phyloP scores from a whole-genome alignment of 129 eudicot genomes.

The Tagetes patula region DNA sequence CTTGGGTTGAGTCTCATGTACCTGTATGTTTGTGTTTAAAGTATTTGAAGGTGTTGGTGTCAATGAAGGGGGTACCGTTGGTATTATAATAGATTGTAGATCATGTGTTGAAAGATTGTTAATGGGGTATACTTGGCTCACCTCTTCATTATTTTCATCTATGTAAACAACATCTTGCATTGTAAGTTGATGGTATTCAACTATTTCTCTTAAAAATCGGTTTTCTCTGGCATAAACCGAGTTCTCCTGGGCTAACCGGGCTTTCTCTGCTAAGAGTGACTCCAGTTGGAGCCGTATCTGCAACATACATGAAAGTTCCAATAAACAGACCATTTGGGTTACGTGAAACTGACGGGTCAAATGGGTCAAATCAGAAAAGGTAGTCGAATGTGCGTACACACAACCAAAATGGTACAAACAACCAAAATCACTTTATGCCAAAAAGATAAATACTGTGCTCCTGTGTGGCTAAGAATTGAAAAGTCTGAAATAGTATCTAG shows the following conservation, averaged over 20 bases:
- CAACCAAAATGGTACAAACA: not conserved
- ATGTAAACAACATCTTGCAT: constrained; percentile 94
- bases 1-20: constrained; percentile 16
- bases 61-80: constrained; percentile 29
- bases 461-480: constrained; percentile 3
- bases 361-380: not conserved
- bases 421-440: not conserved
- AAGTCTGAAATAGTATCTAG: not conserved
- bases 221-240: constrained; percentile 79
- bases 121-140: constrained; percentile 70
- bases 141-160: constrained; percentile 78
- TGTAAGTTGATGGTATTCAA: constrained; percentile 88
- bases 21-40: constrained; percentile 19
- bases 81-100: constrained; percentile 36
- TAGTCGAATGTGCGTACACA: not conserved
- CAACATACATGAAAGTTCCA: constrained; percentile 16
- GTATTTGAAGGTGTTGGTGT: constrained; percentile 24
- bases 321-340: not conserved
- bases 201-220: constrained; percentile 84
- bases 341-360: not conserved
- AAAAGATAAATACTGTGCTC: not conserved
- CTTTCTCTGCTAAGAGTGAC: constrained; percentile 88
- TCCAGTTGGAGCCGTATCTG: constrained; percentile 94
- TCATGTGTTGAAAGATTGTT: constrained; percentile 43
- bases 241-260: constrained; percentile 89